Percentiles rank a stretch among this genome's conserved stretches.
Conservation (phyloP, 495 filamentous ascomycete genomes). For the Cercophora samala region DNA sequence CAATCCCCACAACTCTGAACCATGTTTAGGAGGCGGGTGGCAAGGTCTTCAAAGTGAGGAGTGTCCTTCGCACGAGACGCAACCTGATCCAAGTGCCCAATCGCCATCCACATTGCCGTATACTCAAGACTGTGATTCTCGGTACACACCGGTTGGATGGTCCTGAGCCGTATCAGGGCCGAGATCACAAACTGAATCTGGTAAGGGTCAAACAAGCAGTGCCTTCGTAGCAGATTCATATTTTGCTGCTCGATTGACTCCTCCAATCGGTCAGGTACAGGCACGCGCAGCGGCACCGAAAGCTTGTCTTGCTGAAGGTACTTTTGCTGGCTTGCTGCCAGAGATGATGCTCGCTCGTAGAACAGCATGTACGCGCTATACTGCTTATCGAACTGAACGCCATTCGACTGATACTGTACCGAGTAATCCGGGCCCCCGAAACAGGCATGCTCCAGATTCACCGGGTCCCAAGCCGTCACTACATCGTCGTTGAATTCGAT, state of each 20-base stretch:
- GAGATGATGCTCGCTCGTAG: conserved; percentile 76
- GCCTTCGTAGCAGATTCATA: conserved; percentile 65
- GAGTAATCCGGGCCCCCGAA: conserved; percentile 71
- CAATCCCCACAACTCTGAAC: conserved; percentile 56
- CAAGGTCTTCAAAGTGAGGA: conserved; percentile 57
- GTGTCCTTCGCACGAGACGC: conserved; percentile 70
- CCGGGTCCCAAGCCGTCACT: conserved; percentile 71
- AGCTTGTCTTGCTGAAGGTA: conserved; percentile 28
- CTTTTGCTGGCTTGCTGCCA: conserved; percentile 49
- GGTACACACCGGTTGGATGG: conserved; percentile 30
- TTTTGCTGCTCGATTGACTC: conserved; percentile 69
- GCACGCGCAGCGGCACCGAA: conserved; percentile 52
- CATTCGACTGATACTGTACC: conserved; percentile 43
- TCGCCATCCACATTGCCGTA: conserved; percentile 58
- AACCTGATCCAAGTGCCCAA: conserved; percentile 76
- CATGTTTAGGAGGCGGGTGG: conserved; percentile 50
- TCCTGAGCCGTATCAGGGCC: conserved; percentile 51
- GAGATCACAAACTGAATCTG: conserved; percentile 66
- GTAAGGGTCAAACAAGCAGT: conserved; percentile 74
- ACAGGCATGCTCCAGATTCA: conserved; percentile 66
- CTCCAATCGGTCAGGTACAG: conserved; percentile 53
- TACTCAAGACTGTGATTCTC: conserved; percentile 55
- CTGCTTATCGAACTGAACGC: conserved; percentile 56
- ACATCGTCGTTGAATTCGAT: conserved; percentile 90
- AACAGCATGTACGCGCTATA: conserved; percentile 98